Percentiles rank a stretch among this genome's conserved stretches.
Conservation (phyloP, 208 protist genomes). For the Crithidia mellificae region DNA sequence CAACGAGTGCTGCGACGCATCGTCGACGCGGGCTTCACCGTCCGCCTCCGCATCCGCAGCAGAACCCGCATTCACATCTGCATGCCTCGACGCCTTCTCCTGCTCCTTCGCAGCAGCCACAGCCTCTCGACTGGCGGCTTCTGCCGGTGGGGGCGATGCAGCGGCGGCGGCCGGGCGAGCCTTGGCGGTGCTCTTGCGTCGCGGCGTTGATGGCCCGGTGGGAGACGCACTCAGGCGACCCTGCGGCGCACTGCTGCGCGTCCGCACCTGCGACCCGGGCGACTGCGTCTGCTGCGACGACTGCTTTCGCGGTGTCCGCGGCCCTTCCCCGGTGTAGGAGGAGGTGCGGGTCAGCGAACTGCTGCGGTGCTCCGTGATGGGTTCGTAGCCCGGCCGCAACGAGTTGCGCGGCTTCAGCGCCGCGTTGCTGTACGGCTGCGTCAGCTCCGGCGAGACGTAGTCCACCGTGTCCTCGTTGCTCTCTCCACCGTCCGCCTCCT, state of each 20-base stretch:
- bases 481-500: constrained; percentile 8
- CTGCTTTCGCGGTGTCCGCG: constrained; percentile 13
- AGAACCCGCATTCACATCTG: neutral
- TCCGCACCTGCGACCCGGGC: constrained; percentile 15
- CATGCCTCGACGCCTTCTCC: neutral
- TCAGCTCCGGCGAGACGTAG: constrained; percentile 30
- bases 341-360: constrained; percentile 14
- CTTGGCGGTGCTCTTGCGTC: constrained; percentile 14
- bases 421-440: constrained; percentile 20
- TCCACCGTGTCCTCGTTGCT: too few species aligned
- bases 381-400: constrained; percentile 39
- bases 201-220: constrained; percentile 10
- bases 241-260: constrained; percentile 13
- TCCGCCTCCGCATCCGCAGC: neutral
- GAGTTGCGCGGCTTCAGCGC: constrained; percentile 21
- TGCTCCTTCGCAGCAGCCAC: neutral
- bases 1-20: neutral
- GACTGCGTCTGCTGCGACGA: neutral
- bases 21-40: neutral
- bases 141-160: neutral
- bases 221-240: constrained; percentile 2
- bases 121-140: neutral
- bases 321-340: neutral
- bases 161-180: neutral
- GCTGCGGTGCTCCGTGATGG: constrained; percentile 29